Conservation (phyloP, 805 yeast species). For the Monosporozyma aquatica region DNA sequence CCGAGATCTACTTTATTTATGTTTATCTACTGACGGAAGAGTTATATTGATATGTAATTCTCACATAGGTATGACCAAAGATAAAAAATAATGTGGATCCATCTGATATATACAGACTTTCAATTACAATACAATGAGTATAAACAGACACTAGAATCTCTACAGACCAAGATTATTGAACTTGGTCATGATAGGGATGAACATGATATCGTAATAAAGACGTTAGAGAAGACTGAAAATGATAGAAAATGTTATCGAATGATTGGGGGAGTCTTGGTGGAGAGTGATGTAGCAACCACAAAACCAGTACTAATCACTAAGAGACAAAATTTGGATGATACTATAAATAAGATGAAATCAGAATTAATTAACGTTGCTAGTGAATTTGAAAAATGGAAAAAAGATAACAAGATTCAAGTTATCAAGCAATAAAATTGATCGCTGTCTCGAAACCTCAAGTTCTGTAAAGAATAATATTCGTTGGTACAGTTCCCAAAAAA, state of each 20-base stretch:
- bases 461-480: too few species aligned
- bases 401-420: constrained; percentile 30
- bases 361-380: constrained; percentile 25
- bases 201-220: constrained; percentile 47
- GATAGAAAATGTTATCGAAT: constrained; percentile 80
- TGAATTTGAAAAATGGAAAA: constrained; percentile 29
- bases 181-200: constrained; percentile 42
- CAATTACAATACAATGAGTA: constrained; percentile 45
- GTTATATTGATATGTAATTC: too few species aligned
- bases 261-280: constrained; percentile 89
- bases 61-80: too few species aligned
- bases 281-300: constrained; percentile 73
- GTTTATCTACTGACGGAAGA: too few species aligned
- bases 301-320: constrained; percentile 52
- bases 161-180: constrained; percentile 40
- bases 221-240: constrained; percentile 42
- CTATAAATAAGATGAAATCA: constrained; percentile 24
- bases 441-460: too few species aligned
- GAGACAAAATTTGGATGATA: constrained; percentile 34
- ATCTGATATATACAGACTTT: too few species aligned
- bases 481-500: not conserved
- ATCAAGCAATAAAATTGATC: constrained; percentile 19
- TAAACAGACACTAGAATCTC: constrained; percentile 39
- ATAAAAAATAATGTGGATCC: too few species aligned
- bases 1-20: too few species aligned